Evolutionary conservation across 2,329 filamentous ascomycete species (phyloP).

Genomic region (Fusarium protoensiforme): DNA sequence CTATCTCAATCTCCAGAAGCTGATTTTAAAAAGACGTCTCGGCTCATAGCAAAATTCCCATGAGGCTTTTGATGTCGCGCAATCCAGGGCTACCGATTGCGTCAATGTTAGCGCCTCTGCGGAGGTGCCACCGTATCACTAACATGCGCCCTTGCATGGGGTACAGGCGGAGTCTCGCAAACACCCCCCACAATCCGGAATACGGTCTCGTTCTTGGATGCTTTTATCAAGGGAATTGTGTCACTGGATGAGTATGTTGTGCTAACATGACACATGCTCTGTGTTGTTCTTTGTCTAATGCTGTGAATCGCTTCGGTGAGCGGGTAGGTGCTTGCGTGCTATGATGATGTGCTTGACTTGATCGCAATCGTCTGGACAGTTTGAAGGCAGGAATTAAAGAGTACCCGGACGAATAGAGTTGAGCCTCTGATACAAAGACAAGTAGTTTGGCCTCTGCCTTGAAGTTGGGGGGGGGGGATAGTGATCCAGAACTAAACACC

Average conservation of each 20-base stretch:
- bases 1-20: not conserved
- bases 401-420: not conserved
- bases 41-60: not conserved
- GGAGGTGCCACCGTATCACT: slow-evolving; percentile 1
- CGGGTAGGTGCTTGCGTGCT: not conserved
- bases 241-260: not conserved
- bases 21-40: not conserved
- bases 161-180: not conserved
- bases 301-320: not conserved
- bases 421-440: not conserved
- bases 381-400: not conserved
- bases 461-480: not conserved
- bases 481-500: not conserved
- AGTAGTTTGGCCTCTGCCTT: not conserved
- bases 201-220: not conserved
- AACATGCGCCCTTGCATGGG: slow-evolving; percentile 10
- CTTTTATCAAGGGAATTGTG: not conserved
- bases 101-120: slow-evolving; percentile 31
- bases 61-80: slow-evolving; percentile 21
- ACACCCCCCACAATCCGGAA: not conserved
- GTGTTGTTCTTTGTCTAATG: not conserved
- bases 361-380: not conserved
- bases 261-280: not conserved
- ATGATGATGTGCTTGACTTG: not conserved
- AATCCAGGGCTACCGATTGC: slow-evolving; percentile 26